Percentiles rank a stretch among this genome's conserved stretches.
These are phyloP conservation scores for Botrytis elliptica DNA, from an alignment of 2,329 filamentous ascomycete species.

Conservation along the genomic window DNA sequence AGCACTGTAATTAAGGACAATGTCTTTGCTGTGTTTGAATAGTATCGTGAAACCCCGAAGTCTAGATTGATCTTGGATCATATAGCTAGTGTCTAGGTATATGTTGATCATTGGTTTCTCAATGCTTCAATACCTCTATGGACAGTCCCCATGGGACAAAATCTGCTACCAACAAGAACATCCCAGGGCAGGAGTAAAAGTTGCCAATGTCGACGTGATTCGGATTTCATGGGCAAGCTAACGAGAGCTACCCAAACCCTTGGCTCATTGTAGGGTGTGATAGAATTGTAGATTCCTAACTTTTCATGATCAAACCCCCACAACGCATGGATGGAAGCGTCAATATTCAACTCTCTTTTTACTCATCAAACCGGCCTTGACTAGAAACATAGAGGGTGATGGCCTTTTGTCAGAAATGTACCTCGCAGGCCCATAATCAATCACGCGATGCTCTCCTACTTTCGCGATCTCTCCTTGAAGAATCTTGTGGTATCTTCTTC, in stretches of 20 bases:
- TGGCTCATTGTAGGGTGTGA: neutral
- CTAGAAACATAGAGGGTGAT: neutral
- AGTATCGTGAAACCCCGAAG: neutral
- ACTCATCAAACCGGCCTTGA: neutral
- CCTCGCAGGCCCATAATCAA: neutral
- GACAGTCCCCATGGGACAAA: neutral
- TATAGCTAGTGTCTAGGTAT: neutral
- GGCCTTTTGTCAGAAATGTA: neutral
- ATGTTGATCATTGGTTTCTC: neutral
- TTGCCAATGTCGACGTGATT: neutral
- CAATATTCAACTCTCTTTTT: neutral
- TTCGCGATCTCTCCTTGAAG: slow-evolving; percentile 12
- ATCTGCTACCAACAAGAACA: neutral
- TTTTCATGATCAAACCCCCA: neutral
- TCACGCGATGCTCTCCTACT: neutral
- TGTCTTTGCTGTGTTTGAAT: neutral
- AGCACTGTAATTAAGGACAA: neutral
- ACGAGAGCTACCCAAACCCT: neutral
- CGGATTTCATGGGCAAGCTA: neutral
- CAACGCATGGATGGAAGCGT: neutral
- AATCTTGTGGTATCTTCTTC: slow-evolving; percentile 53
- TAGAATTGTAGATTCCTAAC: neutral
- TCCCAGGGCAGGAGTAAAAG: neutral
- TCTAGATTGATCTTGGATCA: neutral
- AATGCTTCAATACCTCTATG: neutral